These are phyloP conservation scores for Lactarius vividus DNA, from an alignment of 768 basidiomycete species.

Conservation along the genomic window DNA sequence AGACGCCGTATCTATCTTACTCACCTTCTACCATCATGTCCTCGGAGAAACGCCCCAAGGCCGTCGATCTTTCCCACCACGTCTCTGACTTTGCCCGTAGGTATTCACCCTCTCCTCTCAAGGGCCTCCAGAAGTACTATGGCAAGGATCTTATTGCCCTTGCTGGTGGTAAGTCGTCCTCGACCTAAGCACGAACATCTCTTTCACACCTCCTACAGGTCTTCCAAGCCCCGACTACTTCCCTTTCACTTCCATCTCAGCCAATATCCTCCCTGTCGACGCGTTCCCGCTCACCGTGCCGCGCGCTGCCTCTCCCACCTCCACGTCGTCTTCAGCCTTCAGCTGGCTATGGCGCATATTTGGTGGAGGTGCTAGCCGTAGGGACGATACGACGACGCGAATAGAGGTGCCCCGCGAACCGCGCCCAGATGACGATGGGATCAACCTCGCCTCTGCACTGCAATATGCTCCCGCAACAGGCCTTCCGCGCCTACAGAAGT, in stretches of 20 bases:
- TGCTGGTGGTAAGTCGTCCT: conserved; percentile 57
- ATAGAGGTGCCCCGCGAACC: conserved; percentile 65
- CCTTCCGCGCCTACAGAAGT: conserved; percentile 51
- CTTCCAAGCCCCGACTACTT: conserved; percentile 67
- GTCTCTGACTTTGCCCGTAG: conserved; percentile 54
- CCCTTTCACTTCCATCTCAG: conserved; percentile 62
- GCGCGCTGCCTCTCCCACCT: conserved; percentile 12
- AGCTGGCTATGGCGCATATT: conserved; percentile 63
- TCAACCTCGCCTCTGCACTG: conserved; percentile 62
- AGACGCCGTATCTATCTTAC: neutral
- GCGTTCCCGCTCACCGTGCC: conserved; percentile 43
- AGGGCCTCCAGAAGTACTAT: conserved; percentile 62
- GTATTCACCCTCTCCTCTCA: conserved; percentile 56
- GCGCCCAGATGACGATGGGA: conserved; percentile 38
- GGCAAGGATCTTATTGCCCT: conserved; percentile 54
- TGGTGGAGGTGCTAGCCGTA: conserved; percentile 28
- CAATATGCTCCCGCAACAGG: conserved; percentile 65
- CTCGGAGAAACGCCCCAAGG: conserved; percentile 40
- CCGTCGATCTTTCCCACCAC: conserved; percentile 72
- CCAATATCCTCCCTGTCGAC: conserved; percentile 49
- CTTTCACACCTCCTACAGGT: conserved; percentile 38
- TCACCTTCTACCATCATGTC: conserved; percentile 28
- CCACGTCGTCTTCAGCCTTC: conserved; percentile 35
- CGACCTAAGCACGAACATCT: neutral
- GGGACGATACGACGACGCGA: conserved; percentile 44